A percentile compares a stretch with the other conserved stretches of the same genome.
phyloP scores from a whole-genome alignment of 805 yeast genomes.

The Lipomyces kockii region DNA sequence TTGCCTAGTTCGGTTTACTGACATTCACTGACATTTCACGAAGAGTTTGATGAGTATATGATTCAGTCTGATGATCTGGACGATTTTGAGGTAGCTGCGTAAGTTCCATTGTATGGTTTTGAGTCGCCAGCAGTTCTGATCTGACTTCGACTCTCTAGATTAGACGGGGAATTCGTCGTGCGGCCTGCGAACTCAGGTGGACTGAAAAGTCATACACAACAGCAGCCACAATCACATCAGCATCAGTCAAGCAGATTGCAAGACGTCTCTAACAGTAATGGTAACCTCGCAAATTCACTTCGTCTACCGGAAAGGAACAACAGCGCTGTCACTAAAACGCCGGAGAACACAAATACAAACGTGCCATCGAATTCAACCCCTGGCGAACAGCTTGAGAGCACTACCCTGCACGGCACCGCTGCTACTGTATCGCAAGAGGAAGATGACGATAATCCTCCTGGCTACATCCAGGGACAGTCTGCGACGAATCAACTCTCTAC shows the following conservation, averaged over 20 bases:
- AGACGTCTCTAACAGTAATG: background rate
- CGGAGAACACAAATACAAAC: background rate
- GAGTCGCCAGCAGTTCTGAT: background rate
- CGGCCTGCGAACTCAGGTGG: background rate
- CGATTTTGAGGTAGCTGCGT: constrained; percentile 5
- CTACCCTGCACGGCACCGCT: background rate
- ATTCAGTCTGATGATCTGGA: constrained; percentile 23
- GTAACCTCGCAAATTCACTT: constrained; percentile 7
- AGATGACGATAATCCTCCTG: background rate
- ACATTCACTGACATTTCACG: background rate
- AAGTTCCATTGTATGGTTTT: background rate
- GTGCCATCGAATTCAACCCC: background rate
- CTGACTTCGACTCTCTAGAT: background rate
- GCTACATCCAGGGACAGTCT: background rate
- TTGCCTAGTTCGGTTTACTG: background rate
- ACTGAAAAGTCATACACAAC: background rate
- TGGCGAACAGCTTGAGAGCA: background rate
- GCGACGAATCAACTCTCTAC: background rate
- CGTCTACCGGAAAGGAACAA: background rate
- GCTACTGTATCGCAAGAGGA: background rate
- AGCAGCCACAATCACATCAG: background rate
- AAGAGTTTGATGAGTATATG: constrained; percentile 22
- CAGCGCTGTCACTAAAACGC: background rate
- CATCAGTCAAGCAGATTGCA: background rate
- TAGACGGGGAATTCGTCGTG: constrained; percentile 6